Percentiles rank a stretch among this genome's conserved stretches.
Conservation (phyloP, 129 eudicot genomes). For the Ambrosia trifida region DNA sequence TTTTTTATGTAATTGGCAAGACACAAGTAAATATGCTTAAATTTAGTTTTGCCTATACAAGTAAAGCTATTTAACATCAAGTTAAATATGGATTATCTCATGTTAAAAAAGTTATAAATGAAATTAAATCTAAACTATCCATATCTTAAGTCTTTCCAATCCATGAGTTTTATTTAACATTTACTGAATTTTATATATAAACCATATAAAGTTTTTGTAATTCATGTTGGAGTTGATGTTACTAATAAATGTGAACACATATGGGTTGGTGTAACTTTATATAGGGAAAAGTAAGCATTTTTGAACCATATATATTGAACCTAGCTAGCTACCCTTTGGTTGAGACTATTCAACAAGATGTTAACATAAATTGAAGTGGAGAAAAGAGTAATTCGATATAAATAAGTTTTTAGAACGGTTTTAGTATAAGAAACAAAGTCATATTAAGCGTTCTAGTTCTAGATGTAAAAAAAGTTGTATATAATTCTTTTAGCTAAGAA, state of each 20-base stretch:
- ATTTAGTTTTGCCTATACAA: neutral
- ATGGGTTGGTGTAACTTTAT: neutral
- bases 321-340: slow-evolving; percentile 13
- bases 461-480: neutral
- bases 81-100: neutral
- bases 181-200: neutral
- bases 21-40: too few species aligned
- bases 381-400: neutral
- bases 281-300: neutral
- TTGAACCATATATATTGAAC: neutral
- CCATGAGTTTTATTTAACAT: neutral
- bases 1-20: too few species aligned
- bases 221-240: neutral
- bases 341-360: neutral
- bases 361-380: neutral
- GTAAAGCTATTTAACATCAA: neutral
- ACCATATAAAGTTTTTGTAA: neutral
- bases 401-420: neutral
- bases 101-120: neutral
- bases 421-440: neutral
- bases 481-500: neutral
- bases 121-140: neutral
- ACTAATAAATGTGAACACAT: neutral
- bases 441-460: neutral
- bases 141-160: neutral